Percentiles rank a stretch among this genome's conserved stretches.
phyloP scores from a whole-genome alignment of 148 eudicot species.

The Limonium bicolor region DNA sequence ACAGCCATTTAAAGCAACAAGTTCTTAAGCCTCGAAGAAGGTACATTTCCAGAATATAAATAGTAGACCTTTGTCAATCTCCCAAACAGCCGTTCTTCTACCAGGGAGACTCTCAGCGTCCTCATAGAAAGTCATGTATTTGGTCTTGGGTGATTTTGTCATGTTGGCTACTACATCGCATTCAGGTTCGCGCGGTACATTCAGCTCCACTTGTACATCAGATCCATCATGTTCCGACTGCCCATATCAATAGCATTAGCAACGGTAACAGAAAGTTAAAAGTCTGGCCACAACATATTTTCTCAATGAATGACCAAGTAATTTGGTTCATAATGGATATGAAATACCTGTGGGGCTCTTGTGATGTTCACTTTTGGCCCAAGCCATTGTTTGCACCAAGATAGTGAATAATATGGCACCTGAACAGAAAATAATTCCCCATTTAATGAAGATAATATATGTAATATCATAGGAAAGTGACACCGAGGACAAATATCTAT shows the following conservation, averaged over 20 bases:
- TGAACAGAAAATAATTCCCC: slow-evolving; percentile 14
- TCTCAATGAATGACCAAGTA: too few relatives aligned
- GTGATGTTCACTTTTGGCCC: slow-evolving; percentile 88
- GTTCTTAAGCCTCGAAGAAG: background rate
- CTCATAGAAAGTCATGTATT: slow-evolving; percentile 92
- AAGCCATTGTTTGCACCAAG: slow-evolving; percentile 98
- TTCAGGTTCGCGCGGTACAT: slow-evolving; percentile 54
- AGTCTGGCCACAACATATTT: too few relatives aligned
- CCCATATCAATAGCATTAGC: background rate
- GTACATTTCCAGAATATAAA: background rate
- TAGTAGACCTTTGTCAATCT: slow-evolving; percentile 80
- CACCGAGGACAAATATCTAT: background rate
- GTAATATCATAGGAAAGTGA: background rate
- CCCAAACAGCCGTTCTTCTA: slow-evolving; percentile 93
- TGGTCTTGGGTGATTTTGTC: slow-evolving; percentile 69
- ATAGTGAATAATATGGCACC: slow-evolving; percentile 94
- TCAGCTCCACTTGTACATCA: slow-evolving; percentile 74
- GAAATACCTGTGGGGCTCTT: slow-evolving; percentile 97
- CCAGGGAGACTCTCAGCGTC: slow-evolving; percentile 92
- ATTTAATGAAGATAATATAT: slow-evolving; percentile 3
- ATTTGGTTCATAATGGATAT: too few relatives aligned
- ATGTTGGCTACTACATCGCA: slow-evolving; percentile 70
- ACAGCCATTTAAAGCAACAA: background rate
- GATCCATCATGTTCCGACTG: slow-evolving; percentile 94
- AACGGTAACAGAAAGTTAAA: background rate